phyloP scores from a whole-genome alignment of 2,329 filamentous ascomycete genomes.

The Alternaria consortialis region DNA sequence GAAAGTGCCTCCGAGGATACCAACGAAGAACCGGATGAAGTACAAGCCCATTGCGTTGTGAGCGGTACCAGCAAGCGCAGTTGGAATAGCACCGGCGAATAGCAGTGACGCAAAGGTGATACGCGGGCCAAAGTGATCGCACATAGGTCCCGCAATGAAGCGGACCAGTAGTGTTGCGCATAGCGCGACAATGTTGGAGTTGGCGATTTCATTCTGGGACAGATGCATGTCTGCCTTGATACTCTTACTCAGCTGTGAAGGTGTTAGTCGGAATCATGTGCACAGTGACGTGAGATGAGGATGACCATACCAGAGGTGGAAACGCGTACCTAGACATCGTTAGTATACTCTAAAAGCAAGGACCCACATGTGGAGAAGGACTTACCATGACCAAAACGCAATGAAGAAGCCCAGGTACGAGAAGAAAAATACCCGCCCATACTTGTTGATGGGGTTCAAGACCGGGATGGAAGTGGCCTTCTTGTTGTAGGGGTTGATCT shows the following conservation, averaged over 20 bases:
- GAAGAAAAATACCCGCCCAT: constrained; percentile 91
- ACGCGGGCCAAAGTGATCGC: constrained; percentile 83
- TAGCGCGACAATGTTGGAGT: constrained; percentile 89
- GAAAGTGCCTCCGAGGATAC: constrained; percentile 79
- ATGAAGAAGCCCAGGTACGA: constrained; percentile 87
- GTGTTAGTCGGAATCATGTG: constrained; percentile 55
- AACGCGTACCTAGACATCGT: constrained; percentile 76
- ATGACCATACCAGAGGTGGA: constrained; percentile 72
- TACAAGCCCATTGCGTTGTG: constrained; percentile 74
- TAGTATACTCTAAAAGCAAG: constrained; percentile 23
- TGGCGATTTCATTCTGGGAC: constrained; percentile 75
- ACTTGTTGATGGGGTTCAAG: constrained; percentile 78
- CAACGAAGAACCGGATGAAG: constrained; percentile 79
- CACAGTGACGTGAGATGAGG: constrained; percentile 12
- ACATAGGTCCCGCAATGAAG: constrained; percentile 80
- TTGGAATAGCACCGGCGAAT: constrained; percentile 80
- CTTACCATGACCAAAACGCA: constrained; percentile 82
- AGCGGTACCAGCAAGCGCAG: constrained; percentile 81
- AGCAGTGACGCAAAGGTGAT: constrained; percentile 80
- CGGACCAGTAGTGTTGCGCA: constrained; percentile 71
- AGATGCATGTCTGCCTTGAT: constrained; percentile 82
- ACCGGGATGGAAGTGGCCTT: constrained; percentile 84
- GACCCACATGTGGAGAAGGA: constrained; percentile 15
- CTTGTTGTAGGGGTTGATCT: constrained; percentile 82
- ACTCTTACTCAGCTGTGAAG: constrained; percentile 57